phyloP scores from a whole-genome alignment of 2,329 filamentous ascomycete genomes.

The Neofusicoccum kwambonambiense region DNA sequence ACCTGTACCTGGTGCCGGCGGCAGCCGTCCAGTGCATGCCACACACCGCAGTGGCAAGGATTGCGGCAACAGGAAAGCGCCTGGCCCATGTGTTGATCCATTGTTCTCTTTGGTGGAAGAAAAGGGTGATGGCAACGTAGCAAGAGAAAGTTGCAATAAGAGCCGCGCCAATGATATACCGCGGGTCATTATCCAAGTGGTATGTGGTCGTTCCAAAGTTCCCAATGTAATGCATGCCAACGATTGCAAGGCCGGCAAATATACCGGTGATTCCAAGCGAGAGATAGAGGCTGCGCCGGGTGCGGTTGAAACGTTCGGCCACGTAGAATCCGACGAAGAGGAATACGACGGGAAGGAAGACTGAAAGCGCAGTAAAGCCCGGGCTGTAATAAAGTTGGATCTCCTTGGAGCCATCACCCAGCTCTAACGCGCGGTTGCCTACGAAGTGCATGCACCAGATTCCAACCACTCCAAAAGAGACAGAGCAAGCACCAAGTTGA shows the following conservation, averaged over 20 bases:
- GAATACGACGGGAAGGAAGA: slow-evolving; percentile 76
- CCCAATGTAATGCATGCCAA: slow-evolving; percentile 86
- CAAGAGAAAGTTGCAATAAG: slow-evolving; percentile 72
- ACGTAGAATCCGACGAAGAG: slow-evolving; percentile 70
- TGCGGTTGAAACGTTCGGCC: slow-evolving; percentile 49
- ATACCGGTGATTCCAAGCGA: slow-evolving; percentile 58
- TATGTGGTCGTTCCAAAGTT: slow-evolving; percentile 82
- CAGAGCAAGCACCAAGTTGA: slow-evolving; percentile 41
- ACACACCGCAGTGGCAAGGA: slow-evolving; percentile 72
- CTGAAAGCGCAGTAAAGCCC: slow-evolving; percentile 71
- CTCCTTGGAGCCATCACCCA: slow-evolving; percentile 59
- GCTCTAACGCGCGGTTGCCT: slow-evolving; percentile 74
- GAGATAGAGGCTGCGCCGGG: slow-evolving; percentile 26
- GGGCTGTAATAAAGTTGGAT: slow-evolving; percentile 73
- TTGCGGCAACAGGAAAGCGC: slow-evolving; percentile 61
- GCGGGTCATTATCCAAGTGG: slow-evolving; percentile 57
- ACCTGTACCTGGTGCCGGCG: slow-evolving; percentile 66
- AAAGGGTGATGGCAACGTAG: slow-evolving; percentile 67
- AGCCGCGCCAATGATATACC: slow-evolving; percentile 65
- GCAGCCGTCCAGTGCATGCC: slow-evolving; percentile 87
- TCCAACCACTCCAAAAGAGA: slow-evolving; percentile 49
- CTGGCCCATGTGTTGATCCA: slow-evolving; percentile 84
- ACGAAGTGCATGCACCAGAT: slow-evolving; percentile 71
- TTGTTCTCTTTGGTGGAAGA: slow-evolving; percentile 72
- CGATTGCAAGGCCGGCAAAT: slow-evolving; percentile 72